Evolutionary conservation across 2,329 filamentous ascomycete genomes (phyloP), one percentile per base, ranked within the genome.

Genomic region (Exophiala phaeomuriformis): DNA sequence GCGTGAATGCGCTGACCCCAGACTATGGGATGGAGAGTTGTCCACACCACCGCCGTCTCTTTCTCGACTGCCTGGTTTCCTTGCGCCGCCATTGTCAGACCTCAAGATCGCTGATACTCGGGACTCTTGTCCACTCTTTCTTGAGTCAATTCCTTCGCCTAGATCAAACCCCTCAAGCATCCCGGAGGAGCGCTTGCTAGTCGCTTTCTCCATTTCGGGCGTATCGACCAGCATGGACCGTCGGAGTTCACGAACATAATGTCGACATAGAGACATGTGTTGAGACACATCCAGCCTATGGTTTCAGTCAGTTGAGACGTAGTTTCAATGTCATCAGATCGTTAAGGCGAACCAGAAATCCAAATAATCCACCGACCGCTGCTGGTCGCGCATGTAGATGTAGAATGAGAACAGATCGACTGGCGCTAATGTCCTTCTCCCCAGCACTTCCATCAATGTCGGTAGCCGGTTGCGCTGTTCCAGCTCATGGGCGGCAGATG

Each of bases 311-410:
- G 51, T 49, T 4, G 31, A 5, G 32, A 3, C 6, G 5, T 8
- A 9, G 10, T 8, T n/a, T 29, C 4, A 45, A 9, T 5, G 19
- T 3, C 8, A n/a, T 12, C n/a, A 30, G 5, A 6, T n/a, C 8
- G 8, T 32, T 44, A 68, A 19, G 19, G 19, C 82, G 54, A 76
- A 97, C 93, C 94, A 98, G 72, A 98, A 98, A 69, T 98, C 93
- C 40, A 98, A 76, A 66, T 98, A 98, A 67, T 98, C 93, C 8
- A 98, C 93, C 5, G 91, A 96, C 69, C 90, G 84, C 71, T 98
- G 93, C 72, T 96, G 90, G 70, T 98, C 94, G 65, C 93, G 83
- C 93, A 98, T 98, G 73, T 95, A 98, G 65, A 98, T 98, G 73
- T 98, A 98, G 75, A 98, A 98, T 1, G 90, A 96, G 71, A 95